Evolutionary conservation across 1,284 basidiomycete genomes (phyloP).

Genomic region (Violaceomyces palustris): DNA sequence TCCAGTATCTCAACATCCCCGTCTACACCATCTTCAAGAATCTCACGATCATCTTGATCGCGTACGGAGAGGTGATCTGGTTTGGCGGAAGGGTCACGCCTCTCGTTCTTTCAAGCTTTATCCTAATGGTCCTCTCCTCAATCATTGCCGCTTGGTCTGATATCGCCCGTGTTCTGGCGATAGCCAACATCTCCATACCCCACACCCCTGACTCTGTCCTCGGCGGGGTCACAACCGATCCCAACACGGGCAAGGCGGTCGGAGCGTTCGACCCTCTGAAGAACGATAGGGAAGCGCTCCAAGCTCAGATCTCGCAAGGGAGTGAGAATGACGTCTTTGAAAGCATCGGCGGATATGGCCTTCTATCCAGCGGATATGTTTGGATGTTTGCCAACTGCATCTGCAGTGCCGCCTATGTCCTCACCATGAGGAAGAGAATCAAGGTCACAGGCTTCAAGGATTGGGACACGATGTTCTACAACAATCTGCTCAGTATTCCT

Average conservation of each 20-base stretch:
- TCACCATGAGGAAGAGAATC: conserved; percentile 95
- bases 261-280: conserved; percentile 23
- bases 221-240: conserved; percentile 19
- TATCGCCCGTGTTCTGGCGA: conserved; percentile 60
- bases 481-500: conserved; percentile 92
- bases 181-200: conserved; percentile 32
- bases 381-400: conserved; percentile 96
- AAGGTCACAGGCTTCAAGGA: conserved; percentile 97
- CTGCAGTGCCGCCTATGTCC: conserved; percentile 83
- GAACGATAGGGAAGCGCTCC: conserved; percentile 23
- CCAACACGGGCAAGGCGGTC: conserved; percentile 12
- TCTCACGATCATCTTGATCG: conserved; percentile 94
- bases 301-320: conserved; percentile 11
- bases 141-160: conserved; percentile 94
- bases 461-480: conserved; percentile 99
- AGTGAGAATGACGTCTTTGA: conserved; percentile 29
- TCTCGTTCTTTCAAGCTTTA: conserved; percentile 81
- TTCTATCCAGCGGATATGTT: conserved; percentile 65
- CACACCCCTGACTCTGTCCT: conserved; percentile 38
- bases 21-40: conserved; percentile 90
- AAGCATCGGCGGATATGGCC: conserved; percentile 26
- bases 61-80: conserved; percentile 96
- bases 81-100: conserved; percentile 84
- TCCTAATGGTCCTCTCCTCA: conserved; percentile 94
- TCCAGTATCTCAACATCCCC: conserved; percentile 56